Percentiles rank a stretch among this genome's conserved stretches.
These are phyloP conservation scores for Naganishia randhawae DNA, from an alignment of 768 basidiomycete species.

Conservation along the genomic window DNA sequence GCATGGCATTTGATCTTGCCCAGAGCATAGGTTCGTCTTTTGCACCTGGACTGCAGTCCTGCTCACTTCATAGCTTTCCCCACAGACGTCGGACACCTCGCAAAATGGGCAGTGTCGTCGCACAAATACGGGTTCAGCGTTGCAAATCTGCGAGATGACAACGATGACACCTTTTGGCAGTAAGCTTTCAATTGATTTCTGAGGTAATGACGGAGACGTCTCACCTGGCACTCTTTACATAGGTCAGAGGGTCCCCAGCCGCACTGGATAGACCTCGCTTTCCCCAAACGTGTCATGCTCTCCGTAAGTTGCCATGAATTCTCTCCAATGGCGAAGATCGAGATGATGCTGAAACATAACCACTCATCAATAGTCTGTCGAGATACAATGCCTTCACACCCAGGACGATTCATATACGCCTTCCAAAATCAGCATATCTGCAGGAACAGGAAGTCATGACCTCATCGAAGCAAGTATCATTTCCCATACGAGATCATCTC, in stretches of 20 bases:
- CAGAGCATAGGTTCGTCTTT: slow-evolving; percentile 13
- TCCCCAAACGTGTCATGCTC: slow-evolving; percentile 81
- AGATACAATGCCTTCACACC: slow-evolving; percentile 47
- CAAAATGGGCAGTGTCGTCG: slow-evolving; percentile 93
- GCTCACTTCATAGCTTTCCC: slow-evolving; percentile 1
- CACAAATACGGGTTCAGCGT: slow-evolving; percentile 95
- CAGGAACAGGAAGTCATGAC: slow-evolving; percentile 85
- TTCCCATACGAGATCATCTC: neutral
- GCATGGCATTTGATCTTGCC: slow-evolving; percentile 11
- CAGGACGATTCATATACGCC: slow-evolving; percentile 97
- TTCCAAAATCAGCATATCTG: slow-evolving; percentile 79
- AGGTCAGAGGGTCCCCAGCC: slow-evolving; percentile 87
- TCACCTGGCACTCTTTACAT: neutral
- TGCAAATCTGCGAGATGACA: slow-evolving; percentile 80
- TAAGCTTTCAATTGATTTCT: slow-evolving; percentile 56
- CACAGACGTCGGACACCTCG: slow-evolving; percentile 66
- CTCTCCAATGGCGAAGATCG: neutral
- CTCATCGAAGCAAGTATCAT: slow-evolving; percentile 70
- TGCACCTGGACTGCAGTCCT: slow-evolving; percentile 26
- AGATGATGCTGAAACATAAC: neutral
- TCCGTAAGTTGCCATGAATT: slow-evolving; percentile 60
- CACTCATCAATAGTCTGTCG: slow-evolving; percentile 35
- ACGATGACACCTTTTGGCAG: slow-evolving; percentile 98
- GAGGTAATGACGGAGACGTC: neutral
- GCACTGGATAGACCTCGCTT: slow-evolving; percentile 90